Evolutionary conservation across 2,329 filamentous ascomycete genomes (phyloP), one percentile per base, ranked within the genome.

Genomic region (Phialophora verrucosa): DNA sequence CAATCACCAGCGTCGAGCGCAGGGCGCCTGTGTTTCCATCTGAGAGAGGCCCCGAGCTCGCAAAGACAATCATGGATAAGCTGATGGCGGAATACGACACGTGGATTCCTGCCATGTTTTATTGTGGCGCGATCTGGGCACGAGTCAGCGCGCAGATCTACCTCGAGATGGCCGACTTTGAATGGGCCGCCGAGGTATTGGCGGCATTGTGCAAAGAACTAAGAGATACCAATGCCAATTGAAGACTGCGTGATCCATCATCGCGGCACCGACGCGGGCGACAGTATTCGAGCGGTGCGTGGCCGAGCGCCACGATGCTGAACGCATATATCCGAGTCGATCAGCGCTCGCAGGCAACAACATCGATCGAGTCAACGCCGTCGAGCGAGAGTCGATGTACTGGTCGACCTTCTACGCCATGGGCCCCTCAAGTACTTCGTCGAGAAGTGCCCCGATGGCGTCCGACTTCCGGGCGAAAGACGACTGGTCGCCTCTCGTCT

Each of bases 131-230:
- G 56, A 85, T 88, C 75, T 97, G 90, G 90, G 81, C 84, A 0
- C 81, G 93, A 55, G 73, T 96, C 54, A 92, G 90, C 75, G 91
- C 86, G 12, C 92, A 96, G 82, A 84, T 95, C 0, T 97, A 94
- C 75, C 78, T 97, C 14, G 91, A 91, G 23, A 75, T 88, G 69
- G 82, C 82, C 10, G 92, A 97, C 77, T 96, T 94, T 74, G 85
- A 61, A 20, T 20, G 25, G 17, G 17, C 29, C 23, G 53, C 53
- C 20, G 27, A 35, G 27, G n/a, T 35, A 12, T 56, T 56, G 53
- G 17, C n/a, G n/a, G 35, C 35, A 14, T 7, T 42, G 14, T 42
- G 35, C 35, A 42, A 42, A 6, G 35, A 42, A 6, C 1, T 42
- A 42, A 17, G 35, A 1, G 35, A 42, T 42, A 3, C 35, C 14